Conservation (phyloP, 73 alveolate genomes). For the Stentor roeselii region DNA sequence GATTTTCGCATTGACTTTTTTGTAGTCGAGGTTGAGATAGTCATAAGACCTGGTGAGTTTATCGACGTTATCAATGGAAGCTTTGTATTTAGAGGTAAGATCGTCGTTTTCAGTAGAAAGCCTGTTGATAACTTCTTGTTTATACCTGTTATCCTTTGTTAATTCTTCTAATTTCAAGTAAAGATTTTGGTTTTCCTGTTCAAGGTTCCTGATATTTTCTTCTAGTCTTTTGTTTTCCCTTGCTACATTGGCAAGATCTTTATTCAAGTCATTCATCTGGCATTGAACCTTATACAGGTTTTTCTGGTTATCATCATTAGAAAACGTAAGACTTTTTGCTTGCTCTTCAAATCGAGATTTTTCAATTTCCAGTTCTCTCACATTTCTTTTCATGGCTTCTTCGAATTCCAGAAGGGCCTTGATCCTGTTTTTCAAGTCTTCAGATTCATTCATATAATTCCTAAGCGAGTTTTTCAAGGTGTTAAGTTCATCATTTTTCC, state of each 20-base stretch:
- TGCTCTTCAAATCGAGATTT: background rate
- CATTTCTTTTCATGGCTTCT: background rate
- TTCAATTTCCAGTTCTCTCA: background rate
- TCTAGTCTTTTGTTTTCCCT: background rate
- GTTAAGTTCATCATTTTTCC: background rate
- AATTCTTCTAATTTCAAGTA: background rate
- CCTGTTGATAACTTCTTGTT: background rate
- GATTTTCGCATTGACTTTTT: background rate
- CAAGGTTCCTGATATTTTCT: background rate
- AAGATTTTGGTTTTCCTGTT: background rate
- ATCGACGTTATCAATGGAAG: background rate
- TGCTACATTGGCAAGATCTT: background rate
- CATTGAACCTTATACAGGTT: background rate
- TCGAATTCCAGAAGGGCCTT: background rate
- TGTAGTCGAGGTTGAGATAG: background rate
- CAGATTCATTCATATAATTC: background rate
- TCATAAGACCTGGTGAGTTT: background rate
- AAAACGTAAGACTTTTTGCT: too few species aligned
- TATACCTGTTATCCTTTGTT: background rate
- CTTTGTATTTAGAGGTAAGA: background rate
- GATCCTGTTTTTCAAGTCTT: background rate
- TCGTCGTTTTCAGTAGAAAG: background rate
- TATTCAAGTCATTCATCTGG: background rate
- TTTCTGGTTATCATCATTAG: background rate
- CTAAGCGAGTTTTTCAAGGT: background rate